phyloP scores from a whole-genome alignment of 371 early-diverging fungal genomes.

The Mortierella polycephala region DNA sequence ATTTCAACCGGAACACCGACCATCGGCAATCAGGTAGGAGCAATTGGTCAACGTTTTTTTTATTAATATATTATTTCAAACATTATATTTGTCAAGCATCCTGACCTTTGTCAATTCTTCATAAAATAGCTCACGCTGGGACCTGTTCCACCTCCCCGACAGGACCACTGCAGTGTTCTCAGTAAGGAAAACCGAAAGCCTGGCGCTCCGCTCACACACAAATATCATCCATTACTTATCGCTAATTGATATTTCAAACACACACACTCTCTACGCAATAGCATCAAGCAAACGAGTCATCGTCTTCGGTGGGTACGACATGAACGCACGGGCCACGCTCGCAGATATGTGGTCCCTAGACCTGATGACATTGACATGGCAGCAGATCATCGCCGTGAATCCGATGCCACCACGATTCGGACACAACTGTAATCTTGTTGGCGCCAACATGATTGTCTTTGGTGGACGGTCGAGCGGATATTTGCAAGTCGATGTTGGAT shows the following conservation, averaged over 20 bases:
- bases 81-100: background rate
- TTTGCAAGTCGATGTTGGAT: background rate
- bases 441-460: constrained; percentile 49
- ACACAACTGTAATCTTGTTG: constrained; percentile 40
- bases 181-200: constrained; percentile 22
- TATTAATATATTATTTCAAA: background rate
- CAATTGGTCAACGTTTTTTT: background rate
- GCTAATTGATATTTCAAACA: background rate
- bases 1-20: constrained; percentile 22
- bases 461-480: constrained; percentile 12
- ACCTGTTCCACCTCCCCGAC: constrained; percentile 22
- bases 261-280: background rate
- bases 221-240: background rate
- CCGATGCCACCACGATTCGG: constrained; percentile 6
- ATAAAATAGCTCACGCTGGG: constrained; percentile 23
- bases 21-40: constrained; percentile 29
- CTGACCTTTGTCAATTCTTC: background rate
- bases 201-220: background rate
- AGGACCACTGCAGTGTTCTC: constrained; percentile 46
- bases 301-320: constrained; percentile 38
- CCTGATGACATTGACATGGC: constrained; percentile 37
- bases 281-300: constrained; percentile 36
- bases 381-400: constrained; percentile 12
- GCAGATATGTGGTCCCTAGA: constrained; percentile 39
- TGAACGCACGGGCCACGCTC: constrained; percentile 10